Percentiles rank a stretch among this genome's conserved stretches.
Conservation (phyloP, 1,284 basidiomycete genomes). For the Xanthoconium separans region DNA sequence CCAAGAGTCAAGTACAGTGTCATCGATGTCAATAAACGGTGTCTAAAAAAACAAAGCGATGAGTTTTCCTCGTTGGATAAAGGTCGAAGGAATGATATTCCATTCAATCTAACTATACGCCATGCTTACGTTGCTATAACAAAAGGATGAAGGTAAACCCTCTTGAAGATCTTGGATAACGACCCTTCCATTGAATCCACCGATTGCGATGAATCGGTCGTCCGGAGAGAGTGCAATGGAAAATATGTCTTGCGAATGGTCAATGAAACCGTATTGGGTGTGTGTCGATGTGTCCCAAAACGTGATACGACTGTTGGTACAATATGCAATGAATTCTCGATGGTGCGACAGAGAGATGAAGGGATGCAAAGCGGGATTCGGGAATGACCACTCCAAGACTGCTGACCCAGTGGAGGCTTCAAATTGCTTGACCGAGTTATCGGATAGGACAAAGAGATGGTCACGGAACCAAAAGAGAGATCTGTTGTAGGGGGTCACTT, state of each 20-base stretch:
- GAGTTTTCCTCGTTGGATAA: too few relatives aligned
- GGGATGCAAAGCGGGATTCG: too few relatives aligned
- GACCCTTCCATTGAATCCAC: neutral
- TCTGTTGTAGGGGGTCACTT: neutral
- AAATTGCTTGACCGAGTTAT: neutral
- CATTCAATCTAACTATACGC: too few relatives aligned
- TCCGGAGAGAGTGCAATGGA: neutral
- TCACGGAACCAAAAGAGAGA: neutral
- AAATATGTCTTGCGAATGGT: neutral
- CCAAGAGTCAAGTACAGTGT: too few relatives aligned
- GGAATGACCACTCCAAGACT: neutral
- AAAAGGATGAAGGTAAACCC: too few relatives aligned
- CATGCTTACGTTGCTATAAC: too few relatives aligned
- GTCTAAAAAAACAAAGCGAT: too few relatives aligned
- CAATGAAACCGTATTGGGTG: neutral
- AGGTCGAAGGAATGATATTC: too few relatives aligned
- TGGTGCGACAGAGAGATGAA: neutral
- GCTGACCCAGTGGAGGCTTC: neutral
- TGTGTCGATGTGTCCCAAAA: neutral
- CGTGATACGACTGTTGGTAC: neutral
- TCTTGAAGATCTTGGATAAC: neutral
- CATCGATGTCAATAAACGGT: too few relatives aligned
- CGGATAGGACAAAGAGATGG: neutral
- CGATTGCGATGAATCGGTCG: neutral
- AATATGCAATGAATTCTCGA: neutral